Percentiles rank a stretch among this genome's conserved stretches.
Evolutionary conservation across 306 rosid genomes (phyloP).

Genomic region (Corylus americana): DNA sequence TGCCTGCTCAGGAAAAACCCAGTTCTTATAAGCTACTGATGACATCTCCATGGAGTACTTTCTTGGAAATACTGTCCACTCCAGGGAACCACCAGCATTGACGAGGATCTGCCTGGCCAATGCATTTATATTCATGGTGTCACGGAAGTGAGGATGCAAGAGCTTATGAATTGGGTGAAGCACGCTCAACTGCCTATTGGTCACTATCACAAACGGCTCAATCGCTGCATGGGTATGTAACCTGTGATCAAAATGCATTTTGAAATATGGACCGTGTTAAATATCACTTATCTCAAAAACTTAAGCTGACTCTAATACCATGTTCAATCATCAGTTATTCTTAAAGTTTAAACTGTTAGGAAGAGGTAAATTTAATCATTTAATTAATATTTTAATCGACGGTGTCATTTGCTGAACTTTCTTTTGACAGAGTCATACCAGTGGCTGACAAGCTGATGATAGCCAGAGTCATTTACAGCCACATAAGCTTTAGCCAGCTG

Average conservation of each 20-base stretch:
- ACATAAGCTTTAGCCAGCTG: constrained; percentile 75
- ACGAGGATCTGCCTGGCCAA: constrained; percentile 47
- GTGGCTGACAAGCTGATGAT: constrained; percentile 72
- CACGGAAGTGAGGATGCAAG: constrained; percentile 56
- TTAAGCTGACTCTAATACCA: too few relatives aligned
- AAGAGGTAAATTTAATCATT: too few relatives aligned
- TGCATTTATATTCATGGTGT: constrained; percentile 59
- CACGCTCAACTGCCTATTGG: constrained; percentile 52
- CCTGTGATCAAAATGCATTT: constrained; percentile 35
- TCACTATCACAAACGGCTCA: constrained; percentile 41
- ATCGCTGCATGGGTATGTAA: constrained; percentile 53
- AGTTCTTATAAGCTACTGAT: constrained; percentile 42
- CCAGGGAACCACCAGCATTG: constrained; percentile 50
- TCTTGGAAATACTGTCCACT: constrained; percentile 44
- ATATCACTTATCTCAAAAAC: too few relatives aligned
- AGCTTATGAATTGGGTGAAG: constrained; percentile 49
- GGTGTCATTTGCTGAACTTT: not conserved
- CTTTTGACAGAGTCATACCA: constrained; percentile 44
- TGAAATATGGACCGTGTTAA: not conserved
- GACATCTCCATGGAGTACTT: constrained; percentile 53
- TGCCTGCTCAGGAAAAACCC: constrained; percentile 49
- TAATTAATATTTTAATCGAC: too few relatives aligned
- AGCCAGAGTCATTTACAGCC: constrained; percentile 62
- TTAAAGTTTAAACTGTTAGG: too few relatives aligned
- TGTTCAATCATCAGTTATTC: too few relatives aligned